Conservation (phyloP, 768 basidiomycete species). For the Boletus sp. region DNA sequence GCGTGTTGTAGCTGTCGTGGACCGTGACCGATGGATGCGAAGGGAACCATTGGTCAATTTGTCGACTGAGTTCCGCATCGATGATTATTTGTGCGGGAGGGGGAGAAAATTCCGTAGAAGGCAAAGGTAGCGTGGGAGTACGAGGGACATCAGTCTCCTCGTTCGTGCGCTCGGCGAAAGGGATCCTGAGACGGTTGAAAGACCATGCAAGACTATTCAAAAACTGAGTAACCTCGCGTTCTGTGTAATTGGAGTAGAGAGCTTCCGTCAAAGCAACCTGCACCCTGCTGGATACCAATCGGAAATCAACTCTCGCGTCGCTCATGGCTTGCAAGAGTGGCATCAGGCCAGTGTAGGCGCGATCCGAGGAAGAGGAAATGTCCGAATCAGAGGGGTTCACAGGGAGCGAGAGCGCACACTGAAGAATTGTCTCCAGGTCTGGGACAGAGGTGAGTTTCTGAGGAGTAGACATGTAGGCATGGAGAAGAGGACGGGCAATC, state of each 20-base stretch:
- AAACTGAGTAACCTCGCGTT: conserved; percentile 23
- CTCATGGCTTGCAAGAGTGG: conserved; percentile 43
- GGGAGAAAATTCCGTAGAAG: conserved; percentile 12
- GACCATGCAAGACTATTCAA: conserved; percentile 17
- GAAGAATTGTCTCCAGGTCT: conserved; percentile 46
- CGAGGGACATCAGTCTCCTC: conserved; percentile 2
- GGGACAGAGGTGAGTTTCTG: conserved; percentile 28
- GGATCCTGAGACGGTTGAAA: conserved; percentile 20
- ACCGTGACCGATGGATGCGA: conserved; percentile 28
- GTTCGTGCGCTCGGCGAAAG: conserved; percentile 16
- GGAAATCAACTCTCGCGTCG: conserved; percentile 30
- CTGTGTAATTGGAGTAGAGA: conserved; percentile 19
- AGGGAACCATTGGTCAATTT: conserved; percentile 34
- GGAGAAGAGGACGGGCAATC: conserved; percentile 40
- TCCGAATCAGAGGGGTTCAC: conserved; percentile 12
- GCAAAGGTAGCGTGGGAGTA: conserved; percentile 8
- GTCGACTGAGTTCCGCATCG: conserved; percentile 26
- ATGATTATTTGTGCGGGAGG: conserved; percentile 15
- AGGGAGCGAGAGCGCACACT: conserved; percentile 35
- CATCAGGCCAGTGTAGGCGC: conserved; percentile 39
- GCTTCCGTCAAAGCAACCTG: conserved; percentile 20
- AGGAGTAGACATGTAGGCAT: conserved; percentile 43
- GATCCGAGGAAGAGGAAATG: conserved; percentile 15
- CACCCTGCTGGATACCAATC: conserved; percentile 18
- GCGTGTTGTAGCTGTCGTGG: conserved; percentile 44